A percentile compares a stretch with the other conserved stretches of the same genome.
These are phyloP conservation scores for Cymbopogon flexuosus DNA, from an alignment of 202 grass and related monocot genomes.

Conservation along the genomic window DNA sequence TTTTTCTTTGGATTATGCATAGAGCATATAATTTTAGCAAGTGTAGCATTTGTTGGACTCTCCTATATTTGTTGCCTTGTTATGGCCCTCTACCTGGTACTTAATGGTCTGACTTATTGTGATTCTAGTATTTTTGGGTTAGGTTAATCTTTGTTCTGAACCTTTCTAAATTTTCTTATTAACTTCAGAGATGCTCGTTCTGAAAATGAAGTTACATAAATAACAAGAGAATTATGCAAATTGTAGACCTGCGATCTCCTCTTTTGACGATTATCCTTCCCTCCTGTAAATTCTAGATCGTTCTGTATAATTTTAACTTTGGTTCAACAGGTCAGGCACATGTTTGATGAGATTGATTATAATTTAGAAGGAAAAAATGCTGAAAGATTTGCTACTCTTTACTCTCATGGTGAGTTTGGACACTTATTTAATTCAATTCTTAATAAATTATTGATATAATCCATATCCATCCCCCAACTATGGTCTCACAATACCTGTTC, in stretches of 20 bases:
- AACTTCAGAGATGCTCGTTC: neutral
- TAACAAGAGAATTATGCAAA: neutral
- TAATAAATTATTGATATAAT: neutral
- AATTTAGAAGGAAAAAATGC: constrained; percentile 75
- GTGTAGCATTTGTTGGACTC: neutral
- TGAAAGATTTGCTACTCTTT: constrained; percentile 86
- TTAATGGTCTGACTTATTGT: neutral
- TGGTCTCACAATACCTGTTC: neutral
- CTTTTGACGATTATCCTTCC: neutral
- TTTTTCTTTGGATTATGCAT: constrained; percentile 2
- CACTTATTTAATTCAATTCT: neutral
- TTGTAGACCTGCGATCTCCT: neutral
- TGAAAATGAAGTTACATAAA: neutral
- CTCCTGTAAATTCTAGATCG: neutral
- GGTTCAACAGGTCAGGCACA: constrained; percentile 81
- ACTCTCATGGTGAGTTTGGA: constrained; percentile 52
- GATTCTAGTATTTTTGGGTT: neutral
- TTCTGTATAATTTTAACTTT: neutral
- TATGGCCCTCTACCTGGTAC: neutral
- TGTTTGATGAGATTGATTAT: constrained; percentile 99
- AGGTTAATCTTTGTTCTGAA: neutral
- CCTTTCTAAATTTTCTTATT: neutral
- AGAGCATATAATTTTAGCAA: neutral
- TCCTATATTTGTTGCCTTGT: neutral
- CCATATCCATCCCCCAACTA: neutral